Base-by-base conservation (phyloP, 2,329 filamentous ascomycete species). In the Aspergillus sp. region DNA sequence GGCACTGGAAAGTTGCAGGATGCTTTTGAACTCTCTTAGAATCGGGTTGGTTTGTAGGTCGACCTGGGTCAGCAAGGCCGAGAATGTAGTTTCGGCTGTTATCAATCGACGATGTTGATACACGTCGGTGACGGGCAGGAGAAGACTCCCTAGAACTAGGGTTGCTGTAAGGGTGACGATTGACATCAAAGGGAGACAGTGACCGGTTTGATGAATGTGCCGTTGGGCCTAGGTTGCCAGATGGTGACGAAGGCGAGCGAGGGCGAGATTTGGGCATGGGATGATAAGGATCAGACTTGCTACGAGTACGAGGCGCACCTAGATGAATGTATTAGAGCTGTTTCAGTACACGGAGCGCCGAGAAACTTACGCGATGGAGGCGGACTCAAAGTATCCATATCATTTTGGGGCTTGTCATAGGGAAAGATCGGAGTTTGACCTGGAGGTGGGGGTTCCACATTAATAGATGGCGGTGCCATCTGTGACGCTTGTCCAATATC, bases 1-100 rank as follows among this genome's bases (percentile, higher is more conserved):
- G 90, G 73, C 95, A 99, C 71, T 98, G 93, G 77, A 98, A 99
- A 0, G 93, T 99, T 6, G 95, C 95, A 0, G 95, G 95, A 67
- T 99, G 95, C 71, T 99, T 99, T 74, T 99, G 95, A 1, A 91
- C 87, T n/a, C 95, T 87, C 72, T 95, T 96, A 40, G 80, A 83
- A 48, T 88, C 86, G 45, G 79, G 79, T 12, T 84, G 66, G 33
- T 70, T 83, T 4, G 84, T 86, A 55, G 92, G 89, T 61, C 93
- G 89, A 44, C 92, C 89, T 0, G 93, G 93, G 73, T 97, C 91
- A 11, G 92, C 93, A 15, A 98, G 83, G 60, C 93, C 91, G 41
- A 98, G 80, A n/a, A 96, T 95, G 69, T 96, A 89, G 67, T 89
- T 87, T 41, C 87, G 84, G 62, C 85, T 83, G 56, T 80, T 83